Conservation (phyloP, 1,284 basidiomycete genomes). For the Ceratorhiza oryzae-sativae region DNA sequence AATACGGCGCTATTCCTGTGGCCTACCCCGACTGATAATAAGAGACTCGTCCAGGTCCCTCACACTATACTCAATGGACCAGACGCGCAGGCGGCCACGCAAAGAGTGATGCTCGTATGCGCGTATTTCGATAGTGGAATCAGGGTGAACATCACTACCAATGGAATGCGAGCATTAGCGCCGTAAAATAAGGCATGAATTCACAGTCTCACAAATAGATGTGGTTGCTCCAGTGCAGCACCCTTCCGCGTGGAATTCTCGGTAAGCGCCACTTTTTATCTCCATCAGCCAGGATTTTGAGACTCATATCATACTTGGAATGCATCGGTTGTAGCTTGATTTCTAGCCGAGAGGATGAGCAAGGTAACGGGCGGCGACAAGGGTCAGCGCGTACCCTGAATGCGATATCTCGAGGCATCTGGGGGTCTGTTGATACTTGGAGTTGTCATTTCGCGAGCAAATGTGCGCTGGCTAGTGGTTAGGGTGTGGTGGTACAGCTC, state of each 20-base stretch:
- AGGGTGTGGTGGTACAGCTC: too few relatives aligned
- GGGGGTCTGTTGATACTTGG: too few relatives aligned
- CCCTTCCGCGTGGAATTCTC: background rate
- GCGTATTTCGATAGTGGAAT: background rate
- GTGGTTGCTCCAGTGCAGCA: background rate
- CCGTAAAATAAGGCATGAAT: background rate
- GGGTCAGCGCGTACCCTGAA: too few relatives aligned
- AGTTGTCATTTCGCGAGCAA: too few relatives aligned
- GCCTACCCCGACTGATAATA: background rate
- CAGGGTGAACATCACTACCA: background rate
- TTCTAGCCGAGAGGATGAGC: too few relatives aligned
- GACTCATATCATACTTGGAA: conserved; percentile 2
- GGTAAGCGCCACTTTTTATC: background rate
- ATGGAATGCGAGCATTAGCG: background rate
- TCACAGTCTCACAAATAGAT: background rate
- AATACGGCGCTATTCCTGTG: background rate
- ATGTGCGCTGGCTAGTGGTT: too few relatives aligned
- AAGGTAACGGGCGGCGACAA: too few relatives aligned
- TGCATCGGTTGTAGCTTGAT: background rate
- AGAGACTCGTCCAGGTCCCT: background rate
- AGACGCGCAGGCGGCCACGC: background rate
- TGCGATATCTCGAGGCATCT: too few relatives aligned
- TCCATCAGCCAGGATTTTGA: conserved; percentile 1
- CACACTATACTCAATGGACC: background rate
- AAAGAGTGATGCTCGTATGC: conserved; percentile 5